phyloP scores from a whole-genome alignment of 805 yeast genomes.

The Sugiyamaella chiloensis region DNA sequence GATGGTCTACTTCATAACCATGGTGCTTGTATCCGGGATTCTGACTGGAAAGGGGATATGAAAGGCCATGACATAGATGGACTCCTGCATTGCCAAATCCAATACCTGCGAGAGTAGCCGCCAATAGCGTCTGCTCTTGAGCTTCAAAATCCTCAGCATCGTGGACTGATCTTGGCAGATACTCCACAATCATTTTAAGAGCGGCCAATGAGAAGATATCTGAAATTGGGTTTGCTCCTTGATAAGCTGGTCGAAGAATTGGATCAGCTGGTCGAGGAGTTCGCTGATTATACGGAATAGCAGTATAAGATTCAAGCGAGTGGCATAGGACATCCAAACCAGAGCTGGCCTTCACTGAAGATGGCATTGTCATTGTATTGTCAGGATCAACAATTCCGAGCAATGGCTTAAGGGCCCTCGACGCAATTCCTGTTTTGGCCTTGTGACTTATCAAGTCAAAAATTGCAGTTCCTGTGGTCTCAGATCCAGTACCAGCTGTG shows the following conservation, averaged over 20 bases:
- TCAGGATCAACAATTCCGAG: slow-evolving; percentile 45
- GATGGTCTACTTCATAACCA: slow-evolving; percentile 39
- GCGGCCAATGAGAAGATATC: slow-evolving; percentile 44
- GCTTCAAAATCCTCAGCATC: slow-evolving; percentile 43
- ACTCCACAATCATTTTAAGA: slow-evolving; percentile 38
- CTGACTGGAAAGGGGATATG: slow-evolving; percentile 40
- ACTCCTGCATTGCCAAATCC: slow-evolving; percentile 48
- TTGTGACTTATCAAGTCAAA: slow-evolving; percentile 40
- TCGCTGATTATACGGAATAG: slow-evolving; percentile 40
- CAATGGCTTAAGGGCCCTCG: slow-evolving; percentile 41
- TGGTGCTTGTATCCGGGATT: slow-evolving; percentile 36
- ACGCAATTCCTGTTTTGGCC: slow-evolving; percentile 44
- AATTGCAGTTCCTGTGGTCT: slow-evolving; percentile 46
- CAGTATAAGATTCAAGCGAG: slow-evolving; percentile 45
- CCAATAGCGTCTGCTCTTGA: slow-evolving; percentile 42
- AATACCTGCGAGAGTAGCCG: slow-evolving; percentile 45
- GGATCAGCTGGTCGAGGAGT: slow-evolving; percentile 39
- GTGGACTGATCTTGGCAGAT: slow-evolving; percentile 38
- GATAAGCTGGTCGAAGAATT: slow-evolving; percentile 39
- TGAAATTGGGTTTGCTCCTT: slow-evolving; percentile 46
- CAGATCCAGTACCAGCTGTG: slow-evolving; percentile 48
- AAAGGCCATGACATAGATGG: slow-evolving; percentile 42
- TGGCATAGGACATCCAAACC: slow-evolving; percentile 47
- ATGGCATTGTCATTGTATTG: slow-evolving; percentile 41
- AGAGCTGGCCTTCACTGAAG: slow-evolving; percentile 41